Conservation (phyloP, 352 stramenopile species). For the Globisporangium paroecandrum region DNA sequence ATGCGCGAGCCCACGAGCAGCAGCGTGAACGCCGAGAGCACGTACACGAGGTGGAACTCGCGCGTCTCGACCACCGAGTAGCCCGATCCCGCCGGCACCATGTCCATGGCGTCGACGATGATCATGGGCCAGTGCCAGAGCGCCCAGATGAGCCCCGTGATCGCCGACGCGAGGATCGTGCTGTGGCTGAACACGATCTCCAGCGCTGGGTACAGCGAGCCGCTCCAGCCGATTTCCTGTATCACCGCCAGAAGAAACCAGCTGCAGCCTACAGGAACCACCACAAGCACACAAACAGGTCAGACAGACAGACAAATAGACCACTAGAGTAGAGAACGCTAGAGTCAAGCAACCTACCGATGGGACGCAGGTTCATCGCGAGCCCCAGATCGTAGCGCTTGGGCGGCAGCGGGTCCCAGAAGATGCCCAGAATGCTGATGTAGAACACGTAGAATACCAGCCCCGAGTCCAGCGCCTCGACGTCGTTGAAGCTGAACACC, state of each 20-base stretch:
- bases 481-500: conserved; percentile 87
- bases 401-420: conserved; percentile 82
- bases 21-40: conserved; percentile 75
- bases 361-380: conserved; percentile 58
- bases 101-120: conserved; percentile 76
- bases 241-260: conserved; percentile 82
- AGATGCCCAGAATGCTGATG: conserved; percentile 73
- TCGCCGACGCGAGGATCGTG: conserved; percentile 80
- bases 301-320: neutral
- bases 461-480: conserved; percentile 79
- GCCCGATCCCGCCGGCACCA: conserved; percentile 67
- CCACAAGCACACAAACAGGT: neutral
- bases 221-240: conserved; percentile 85
- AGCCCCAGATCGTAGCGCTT: conserved; percentile 77
- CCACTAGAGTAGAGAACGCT: neutral
- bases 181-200: conserved; percentile 88
- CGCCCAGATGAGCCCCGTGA: conserved; percentile 81
- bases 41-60: conserved; percentile 77
- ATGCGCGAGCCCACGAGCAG: conserved; percentile 80
- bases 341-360: conserved; percentile 34
- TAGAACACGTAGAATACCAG: conserved; percentile 89
- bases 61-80: conserved; percentile 76
- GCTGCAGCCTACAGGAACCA: conserved; percentile 57
- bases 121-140: conserved; percentile 88
- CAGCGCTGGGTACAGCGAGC: conserved; percentile 82